Base-by-base conservation (phyloP, 495 filamentous ascomycete species). In the Aspergillus diversus region DNA sequence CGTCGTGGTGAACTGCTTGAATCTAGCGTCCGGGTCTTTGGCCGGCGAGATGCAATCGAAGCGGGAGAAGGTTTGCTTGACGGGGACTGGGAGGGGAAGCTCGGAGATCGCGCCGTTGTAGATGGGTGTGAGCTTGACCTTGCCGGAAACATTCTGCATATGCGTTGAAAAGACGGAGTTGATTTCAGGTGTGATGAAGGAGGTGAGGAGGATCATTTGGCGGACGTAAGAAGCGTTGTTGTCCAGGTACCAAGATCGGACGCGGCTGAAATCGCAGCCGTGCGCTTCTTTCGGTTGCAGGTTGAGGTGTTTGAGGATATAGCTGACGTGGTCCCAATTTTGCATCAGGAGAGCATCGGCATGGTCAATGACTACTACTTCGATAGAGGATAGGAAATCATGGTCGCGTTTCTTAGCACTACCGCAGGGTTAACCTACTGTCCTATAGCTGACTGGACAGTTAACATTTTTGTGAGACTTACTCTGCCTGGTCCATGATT, bases 251-350 rank as follows among this genome's bases (percentile, higher is more conserved):
- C 92, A 97, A 59, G 81, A 84, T 35, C 96, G 86, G 13, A 97
- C 93, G 5, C 96, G 89, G 65, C 88, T 90, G 74, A 97, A 97
- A 79, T 99, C 95, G 68, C 92, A 96, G 63, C 91, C 92, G 75
- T 98, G 95, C 4, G 91, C 86, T 69, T 97, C 91, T 59, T 87
- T 89, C 16, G 94, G 95, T 67, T 95, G 92, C 48, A 89, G 81
- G 74, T 98, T 99, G 51, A 98, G 87, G 75, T 97, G 92, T 63
- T 92, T 86, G 71, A 97, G 91, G 66, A 97, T 87, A 72, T 87
- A 90, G 66, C 92, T 90, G 57, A 97, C 84, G 76, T 98, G 93
- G 67, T 97, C 93, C 95, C 96, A 98, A 75, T 97, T 97, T 71
- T 99, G 95, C 93, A 97, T 97, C 16, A 93, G 84, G 15, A 98